Base-by-base conservation (phyloP, 495 filamentous ascomycete genomes). In the Neurospora sp. region DNA sequence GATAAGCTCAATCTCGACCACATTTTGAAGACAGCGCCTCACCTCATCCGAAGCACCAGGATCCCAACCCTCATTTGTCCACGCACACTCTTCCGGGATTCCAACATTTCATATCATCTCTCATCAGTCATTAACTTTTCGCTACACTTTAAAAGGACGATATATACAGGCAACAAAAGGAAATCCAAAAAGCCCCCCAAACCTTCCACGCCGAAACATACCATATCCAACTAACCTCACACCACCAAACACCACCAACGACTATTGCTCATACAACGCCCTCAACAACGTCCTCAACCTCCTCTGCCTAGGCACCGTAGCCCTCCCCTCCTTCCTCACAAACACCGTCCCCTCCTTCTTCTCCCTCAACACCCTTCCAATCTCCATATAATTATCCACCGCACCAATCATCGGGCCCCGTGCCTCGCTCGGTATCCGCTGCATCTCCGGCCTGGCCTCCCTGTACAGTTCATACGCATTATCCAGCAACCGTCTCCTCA, bases 311-410 rank as follows among this genome's bases (percentile, higher is more conserved):
- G 89, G 86, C 22, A 91, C 89, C 20, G 88, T 89, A 20, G 88
- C 88, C 74, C 81, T 84, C 76, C 86, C 87, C 44, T 85, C 80
- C 70, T 80, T 79, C 59, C 83, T 84, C 18, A 80, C 78, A 12
- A 72, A 73, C 53, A 35, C 53, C 53, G 27, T 27, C 27, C 53
- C 53, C 22, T 70, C 75, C 6, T 68, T 77, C 66, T 79, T 78
- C 70, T 83, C 80, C 68, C 79, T 78, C 69, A 90, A 78, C 70
- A 89, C 86, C 44, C 89, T 78, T 16, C 89, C 91, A 78, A 92
- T 93, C 76, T 91, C 89, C 86, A 93, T 89, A 73, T 93, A 93
- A 74, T 88, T 91, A 80, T 92, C 89, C 0, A 92, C 88, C 4
- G 89, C 90, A 10, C 91, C 89, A 39, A 87, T 82, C 78, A 92